Conservation (phyloP, 129 eudicot genomes). For the Escallonia herrerae region DNA sequence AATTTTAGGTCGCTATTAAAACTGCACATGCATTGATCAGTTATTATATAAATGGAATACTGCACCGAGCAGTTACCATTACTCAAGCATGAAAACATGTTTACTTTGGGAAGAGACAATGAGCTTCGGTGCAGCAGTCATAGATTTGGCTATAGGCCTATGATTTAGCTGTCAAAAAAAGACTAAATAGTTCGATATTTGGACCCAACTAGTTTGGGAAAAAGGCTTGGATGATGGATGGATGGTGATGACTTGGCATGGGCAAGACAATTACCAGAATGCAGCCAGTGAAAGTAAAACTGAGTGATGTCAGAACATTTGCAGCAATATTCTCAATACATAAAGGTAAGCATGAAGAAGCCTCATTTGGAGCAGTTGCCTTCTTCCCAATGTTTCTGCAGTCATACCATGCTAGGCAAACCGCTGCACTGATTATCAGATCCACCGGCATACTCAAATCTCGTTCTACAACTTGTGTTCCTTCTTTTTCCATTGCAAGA, state of each 20-base stretch:
- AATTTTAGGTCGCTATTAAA: too few relatives aligned
- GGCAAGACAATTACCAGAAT: slow-evolving; percentile 56
- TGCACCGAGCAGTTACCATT: too few relatives aligned
- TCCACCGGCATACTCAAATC: slow-evolving; percentile 76
- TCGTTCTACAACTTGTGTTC: slow-evolving; percentile 74
- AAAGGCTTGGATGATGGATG: too few relatives aligned
- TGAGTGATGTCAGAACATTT: slow-evolving; percentile 71
- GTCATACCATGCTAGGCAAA: slow-evolving; percentile 83
- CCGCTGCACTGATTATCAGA: slow-evolving; percentile 56
- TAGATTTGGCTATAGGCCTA: too few relatives aligned
- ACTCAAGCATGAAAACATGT: too few relatives aligned
- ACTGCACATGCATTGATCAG: too few relatives aligned
- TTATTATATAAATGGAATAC: too few relatives aligned
- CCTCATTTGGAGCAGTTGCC: slow-evolving; percentile 58
- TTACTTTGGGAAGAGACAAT: too few relatives aligned
- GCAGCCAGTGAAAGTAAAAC: slow-evolving; percentile 84
- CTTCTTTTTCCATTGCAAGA: slow-evolving; percentile 82
- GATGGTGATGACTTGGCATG: not conserved
- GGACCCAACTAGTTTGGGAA: too few relatives aligned
- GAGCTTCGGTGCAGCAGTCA: too few relatives aligned
- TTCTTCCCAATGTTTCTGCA: slow-evolving; percentile 64
- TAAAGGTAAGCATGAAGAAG: slow-evolving; percentile 55
- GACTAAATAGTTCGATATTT: too few relatives aligned
- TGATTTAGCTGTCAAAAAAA: too few relatives aligned
- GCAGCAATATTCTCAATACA: slow-evolving; percentile 87